Evolutionary conservation across 2,329 filamentous ascomycete genomes (phyloP).

Genomic region (Cercospora zeina): DNA sequence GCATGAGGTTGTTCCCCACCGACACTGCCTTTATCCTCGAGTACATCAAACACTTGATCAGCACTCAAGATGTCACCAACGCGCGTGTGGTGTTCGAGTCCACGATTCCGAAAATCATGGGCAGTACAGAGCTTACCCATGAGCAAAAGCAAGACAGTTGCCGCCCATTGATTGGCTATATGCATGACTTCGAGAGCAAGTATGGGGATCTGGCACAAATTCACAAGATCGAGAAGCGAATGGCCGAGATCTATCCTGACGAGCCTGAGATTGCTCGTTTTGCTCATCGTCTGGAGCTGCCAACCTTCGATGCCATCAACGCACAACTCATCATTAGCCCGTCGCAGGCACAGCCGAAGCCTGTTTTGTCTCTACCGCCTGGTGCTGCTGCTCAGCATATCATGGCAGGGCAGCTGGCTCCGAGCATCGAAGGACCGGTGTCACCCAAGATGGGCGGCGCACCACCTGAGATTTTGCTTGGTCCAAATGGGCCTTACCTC

Average conservation of each 20-base stretch:
- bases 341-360: conserved; percentile 65
- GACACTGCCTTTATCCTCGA: conserved; percentile 92
- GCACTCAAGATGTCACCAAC: conserved; percentile 85
- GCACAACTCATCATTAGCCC: conserved; percentile 84
- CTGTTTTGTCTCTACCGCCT: conserved; percentile 22
- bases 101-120: conserved; percentile 71
- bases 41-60: conserved; percentile 91
- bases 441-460: conserved; percentile 20
- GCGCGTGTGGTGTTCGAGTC: conserved; percentile 95
- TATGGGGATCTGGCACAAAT: conserved; percentile 93
- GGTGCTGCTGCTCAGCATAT: conserved; percentile 15
- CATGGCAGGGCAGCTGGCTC: conserved; percentile 15
- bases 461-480: conserved; percentile 34
- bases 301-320: conserved; percentile 75
- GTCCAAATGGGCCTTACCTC: conserved; percentile 40
- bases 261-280: conserved; percentile 55
- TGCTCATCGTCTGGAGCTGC: conserved; percentile 67
- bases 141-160: conserved; percentile 56
- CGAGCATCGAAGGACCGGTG: conserved; percentile 19
- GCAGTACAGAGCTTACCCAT: conserved; percentile 64
- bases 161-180: conserved; percentile 83
- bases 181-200: conserved; percentile 92
- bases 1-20: conserved; percentile 87
- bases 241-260: conserved; percentile 51
- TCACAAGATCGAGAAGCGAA: conserved; percentile 83